A percentile compares a stretch with the other conserved stretches of the same genome.
Evolutionary conservation across 371 early-diverging fungal genomes (phyloP).

Genomic region (Capillidium heterosporum): DNA sequence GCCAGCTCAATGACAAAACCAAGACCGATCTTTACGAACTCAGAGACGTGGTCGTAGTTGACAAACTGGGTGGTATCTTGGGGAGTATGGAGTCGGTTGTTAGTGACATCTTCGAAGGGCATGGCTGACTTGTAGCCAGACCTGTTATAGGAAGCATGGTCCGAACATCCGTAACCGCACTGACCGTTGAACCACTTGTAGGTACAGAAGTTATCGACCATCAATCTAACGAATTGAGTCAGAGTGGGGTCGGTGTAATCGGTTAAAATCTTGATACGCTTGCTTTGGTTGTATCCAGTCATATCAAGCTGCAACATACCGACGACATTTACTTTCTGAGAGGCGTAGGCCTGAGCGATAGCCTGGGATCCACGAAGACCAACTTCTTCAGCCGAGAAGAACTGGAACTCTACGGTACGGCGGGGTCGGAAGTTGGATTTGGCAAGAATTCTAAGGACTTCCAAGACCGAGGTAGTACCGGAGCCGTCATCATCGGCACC

Average conservation of each 20-base stretch:
- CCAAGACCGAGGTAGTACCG: conserved; percentile 73
- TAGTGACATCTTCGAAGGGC: conserved; percentile 43
- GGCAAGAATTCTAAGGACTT: conserved; percentile 61
- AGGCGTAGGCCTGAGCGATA: conserved; percentile 48
- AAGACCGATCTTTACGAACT: conserved; percentile 63
- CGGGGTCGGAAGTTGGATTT: conserved; percentile 49
- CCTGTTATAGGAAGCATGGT: conserved; percentile 80
- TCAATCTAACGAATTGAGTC: conserved; percentile 34
- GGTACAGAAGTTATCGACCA: conserved; percentile 16
- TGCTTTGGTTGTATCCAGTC: conserved; percentile 58
- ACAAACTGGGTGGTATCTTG: conserved; percentile 48
- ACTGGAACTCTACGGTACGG: conserved; percentile 89
- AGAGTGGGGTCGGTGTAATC: conserved; percentile 56
- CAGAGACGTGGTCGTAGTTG: conserved; percentile 60
- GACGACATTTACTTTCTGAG: conserved; percentile 28
- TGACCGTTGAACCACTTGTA: conserved; percentile 6
- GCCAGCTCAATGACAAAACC: conserved; percentile 68
- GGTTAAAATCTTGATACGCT: conserved; percentile 56
- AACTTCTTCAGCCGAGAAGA: conserved; percentile 80
- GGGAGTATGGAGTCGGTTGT: conserved; percentile 45
- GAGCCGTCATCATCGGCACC: conserved; percentile 81
- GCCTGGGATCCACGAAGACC: conserved; percentile 78
- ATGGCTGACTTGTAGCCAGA: conserved; percentile 65
- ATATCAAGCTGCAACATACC: conserved; percentile 62
- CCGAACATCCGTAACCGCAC: conserved; percentile 60